Conservation (phyloP, 2,329 filamentous ascomycete species). For the Penicillium capsulatum region DNA sequence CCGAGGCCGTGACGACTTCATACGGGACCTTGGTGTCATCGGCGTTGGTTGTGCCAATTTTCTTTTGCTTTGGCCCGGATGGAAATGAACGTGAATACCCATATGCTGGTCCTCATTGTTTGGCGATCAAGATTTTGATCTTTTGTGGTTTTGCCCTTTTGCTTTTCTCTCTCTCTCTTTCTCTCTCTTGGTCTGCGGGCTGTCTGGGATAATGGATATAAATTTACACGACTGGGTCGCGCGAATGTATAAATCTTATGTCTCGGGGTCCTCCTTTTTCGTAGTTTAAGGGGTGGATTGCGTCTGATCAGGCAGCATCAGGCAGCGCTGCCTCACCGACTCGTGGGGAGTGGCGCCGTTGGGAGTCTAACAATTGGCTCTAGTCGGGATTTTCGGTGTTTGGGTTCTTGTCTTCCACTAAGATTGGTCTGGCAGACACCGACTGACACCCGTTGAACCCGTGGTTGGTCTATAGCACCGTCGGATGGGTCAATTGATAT, state of each 20-base stretch:
- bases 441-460: too few species aligned
- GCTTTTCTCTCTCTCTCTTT: conserved; percentile 5
- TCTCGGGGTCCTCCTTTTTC: background rate
- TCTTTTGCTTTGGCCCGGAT: conserved; percentile 14
- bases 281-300: background rate
- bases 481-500: too few species aligned
- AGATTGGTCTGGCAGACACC: too few species aligned
- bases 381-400: too few species aligned
- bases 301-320: conserved; percentile 3
- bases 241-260: conserved; percentile 6
- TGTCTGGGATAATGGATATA: conserved; percentile 11
- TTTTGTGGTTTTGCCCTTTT: conserved; percentile 13
- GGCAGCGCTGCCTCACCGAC: conserved; percentile 8
- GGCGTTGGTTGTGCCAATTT: conserved; percentile 21
- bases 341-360: conserved; percentile 1
- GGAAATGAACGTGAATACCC: conserved; percentile 32
- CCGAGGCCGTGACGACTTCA: conserved; percentile 13
- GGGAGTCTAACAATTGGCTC: background rate
- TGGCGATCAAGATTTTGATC: conserved; percentile 10
- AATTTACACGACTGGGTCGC: conserved; percentile 15
- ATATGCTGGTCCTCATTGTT: conserved; percentile 20
- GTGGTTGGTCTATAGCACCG: too few species aligned
- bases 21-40: conserved; percentile 14
- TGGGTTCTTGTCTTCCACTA: too few species aligned
- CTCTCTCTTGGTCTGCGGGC: conserved; percentile 10